Evolutionary conservation across 2,329 filamentous ascomycete genomes (phyloP), one percentile per base, ranked within the genome.

Genomic region (Phyllosticta citriasiana): DNA sequence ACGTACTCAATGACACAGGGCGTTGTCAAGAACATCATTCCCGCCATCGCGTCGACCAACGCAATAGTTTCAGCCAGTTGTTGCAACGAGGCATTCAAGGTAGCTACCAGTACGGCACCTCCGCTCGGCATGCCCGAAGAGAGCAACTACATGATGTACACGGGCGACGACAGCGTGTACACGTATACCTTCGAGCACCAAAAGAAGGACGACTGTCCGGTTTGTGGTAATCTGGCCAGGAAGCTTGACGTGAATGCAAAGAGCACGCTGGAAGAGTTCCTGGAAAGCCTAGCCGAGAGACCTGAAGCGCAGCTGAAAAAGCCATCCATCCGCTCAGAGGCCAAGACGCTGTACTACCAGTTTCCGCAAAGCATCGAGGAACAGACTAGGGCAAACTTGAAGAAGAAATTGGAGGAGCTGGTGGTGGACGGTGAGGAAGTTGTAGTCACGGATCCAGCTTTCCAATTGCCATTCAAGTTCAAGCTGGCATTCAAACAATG

Each of bases 21-120:
- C 61, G 95, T 97, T 2, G 91, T 99, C 69, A 99, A 99, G 77
- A 99, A 99, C 76, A 99, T 99, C 74, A 99, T 99, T 64, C 94
- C 94, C 0, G 95, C 94, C 27, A 99, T 99, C 69, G 94, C 94
- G 19, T 96, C 91, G 1, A 99, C 94, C 6, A 99, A 99, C 72
- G 93, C 94, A 62, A 94, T 99, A 68, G 89, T 99, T 65, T 94
- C 94, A 1, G 94, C 93, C 1, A 88, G 89, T 58, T 97, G 93
- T 75, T 97, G 94, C 75, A 97, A 96, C 66, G 94, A 99, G 75
- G 93, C 92, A 1, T 86, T 97, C 77, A 99, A 99, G 77, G 89
- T 99, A 64, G 89, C 88, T 52, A 96, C 90, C 14, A 85, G 82
- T 56, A 84, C 87, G 47, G 94, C 93, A 33, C 91, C 93, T 0